Evolutionary conservation across 2,329 filamentous ascomycete species (phyloP).

Genomic region (Penicillium glabrum): DNA sequence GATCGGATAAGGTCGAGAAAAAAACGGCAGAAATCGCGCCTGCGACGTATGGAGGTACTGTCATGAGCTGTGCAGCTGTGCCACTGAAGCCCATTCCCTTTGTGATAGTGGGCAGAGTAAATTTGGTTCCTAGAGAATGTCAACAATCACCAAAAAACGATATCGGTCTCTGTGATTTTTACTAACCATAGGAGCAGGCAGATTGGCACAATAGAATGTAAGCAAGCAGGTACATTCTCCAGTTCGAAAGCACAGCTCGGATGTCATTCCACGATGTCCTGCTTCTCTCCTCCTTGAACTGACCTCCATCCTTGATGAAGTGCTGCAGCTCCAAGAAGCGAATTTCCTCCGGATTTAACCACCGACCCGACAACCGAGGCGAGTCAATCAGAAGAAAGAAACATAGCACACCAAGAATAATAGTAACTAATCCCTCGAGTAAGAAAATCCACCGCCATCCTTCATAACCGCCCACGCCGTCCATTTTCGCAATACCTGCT

Average conservation of each 20-base stretch:
- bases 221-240: slow-evolving; percentile 35
- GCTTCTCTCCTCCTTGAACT: slow-evolving; percentile 23
- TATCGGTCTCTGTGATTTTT: slow-evolving; percentile 20
- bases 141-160: slow-evolving; percentile 17
- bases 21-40: slow-evolving; percentile 25
- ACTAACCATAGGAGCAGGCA: slow-evolving; percentile 24
- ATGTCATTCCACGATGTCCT: slow-evolving; percentile 35
- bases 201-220: slow-evolving; percentile 29
- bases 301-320: slow-evolving; percentile 31
- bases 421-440: slow-evolving; percentile 46
- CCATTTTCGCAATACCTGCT: slow-evolving; percentile 49
- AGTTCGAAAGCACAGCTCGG: slow-evolving; percentile 35
- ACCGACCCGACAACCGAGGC: slow-evolving; percentile 36
- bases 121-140: slow-evolving; percentile 32
- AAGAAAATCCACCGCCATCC: slow-evolving; percentile 53
- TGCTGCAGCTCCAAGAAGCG: slow-evolving; percentile 37
- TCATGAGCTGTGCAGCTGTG: slow-evolving; percentile 35
- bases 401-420: slow-evolving; percentile 39
- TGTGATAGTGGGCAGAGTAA: slow-evolving; percentile 40
- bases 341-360: slow-evolving; percentile 40
- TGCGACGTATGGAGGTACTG: slow-evolving; percentile 27
- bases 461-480: slow-evolving; percentile 43
- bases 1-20: slow-evolving; percentile 23
- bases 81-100: slow-evolving; percentile 36
- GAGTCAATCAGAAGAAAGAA: slow-evolving; percentile 47